Conservation (phyloP, 2,329 filamentous ascomycete species). For the Fusarium sp. region DNA sequence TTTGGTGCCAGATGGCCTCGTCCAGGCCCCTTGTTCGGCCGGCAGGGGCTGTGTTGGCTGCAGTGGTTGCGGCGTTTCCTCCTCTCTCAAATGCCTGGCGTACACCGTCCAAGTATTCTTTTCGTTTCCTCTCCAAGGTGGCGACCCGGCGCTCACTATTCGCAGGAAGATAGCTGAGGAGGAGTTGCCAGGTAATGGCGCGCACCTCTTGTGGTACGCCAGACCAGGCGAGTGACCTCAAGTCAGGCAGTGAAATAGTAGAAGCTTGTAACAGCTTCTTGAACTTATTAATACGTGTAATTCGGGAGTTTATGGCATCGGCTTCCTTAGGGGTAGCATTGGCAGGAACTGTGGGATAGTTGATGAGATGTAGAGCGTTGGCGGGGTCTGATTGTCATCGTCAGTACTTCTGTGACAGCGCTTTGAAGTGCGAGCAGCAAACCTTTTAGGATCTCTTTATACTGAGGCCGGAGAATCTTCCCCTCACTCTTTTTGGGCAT, state of each 20-base stretch:
- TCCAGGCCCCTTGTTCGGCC: conserved; percentile 78
- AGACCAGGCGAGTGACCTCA: conserved; percentile 91
- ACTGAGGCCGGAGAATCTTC: conserved; percentile 96
- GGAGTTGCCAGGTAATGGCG: conserved; percentile 98
- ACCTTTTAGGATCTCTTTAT: conserved; percentile 92
- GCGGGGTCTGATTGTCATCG: conserved; percentile 71
- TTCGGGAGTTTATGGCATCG: conserved; percentile 86
- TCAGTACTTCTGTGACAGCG: conserved; percentile 23
- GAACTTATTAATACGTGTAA: conserved; percentile 97
- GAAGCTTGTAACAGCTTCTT: conserved; percentile 95
- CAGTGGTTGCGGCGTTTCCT: conserved; percentile 59
- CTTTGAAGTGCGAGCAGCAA: conserved; percentile 9
- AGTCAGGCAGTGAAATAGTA: conserved; percentile 84
- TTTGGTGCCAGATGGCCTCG: conserved; percentile 99
- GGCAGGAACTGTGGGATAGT: conserved; percentile 79
- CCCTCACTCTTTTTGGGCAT: conserved; percentile 90
- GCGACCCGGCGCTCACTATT: conserved; percentile 92
- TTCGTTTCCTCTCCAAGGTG: conserved; percentile 92
- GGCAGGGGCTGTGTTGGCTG: conserved; percentile 55
- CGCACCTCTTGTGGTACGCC: conserved; percentile 95
- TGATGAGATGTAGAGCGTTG: conserved; percentile 94
- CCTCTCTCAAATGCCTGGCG: conserved; percentile 76
- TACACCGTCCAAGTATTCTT: conserved; percentile 96
- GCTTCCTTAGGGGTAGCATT: conserved; percentile 85
- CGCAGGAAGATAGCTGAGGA: conserved; percentile 95